Conservation (phyloP, 2,329 filamentous ascomycete species). For the Venturia carpophila region DNA sequence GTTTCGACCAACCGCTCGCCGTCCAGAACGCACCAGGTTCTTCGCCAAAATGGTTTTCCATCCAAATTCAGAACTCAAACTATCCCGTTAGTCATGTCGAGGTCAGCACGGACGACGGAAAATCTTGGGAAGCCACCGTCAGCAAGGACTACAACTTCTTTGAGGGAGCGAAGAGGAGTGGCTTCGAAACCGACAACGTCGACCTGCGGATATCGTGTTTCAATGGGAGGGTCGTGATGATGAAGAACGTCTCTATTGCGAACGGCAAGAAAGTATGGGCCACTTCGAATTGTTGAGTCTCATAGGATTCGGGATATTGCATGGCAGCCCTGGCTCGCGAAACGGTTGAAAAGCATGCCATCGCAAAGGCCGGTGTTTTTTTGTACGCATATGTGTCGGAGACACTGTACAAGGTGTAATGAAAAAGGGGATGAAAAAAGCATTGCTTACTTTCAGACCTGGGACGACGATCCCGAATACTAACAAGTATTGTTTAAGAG, state of each 20-base stretch:
- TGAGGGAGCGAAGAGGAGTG: not conserved
- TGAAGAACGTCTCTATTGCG: not conserved
- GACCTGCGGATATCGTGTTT: constrained; percentile 4
- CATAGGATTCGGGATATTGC: not conserved
- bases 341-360: not conserved
- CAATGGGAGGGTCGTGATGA: not conserved
- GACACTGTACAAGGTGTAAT: too few relatives aligned
- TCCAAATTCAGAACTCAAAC: constrained; percentile 3
- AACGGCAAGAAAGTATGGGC: constrained; percentile 4
- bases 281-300: not conserved
- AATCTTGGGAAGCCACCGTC: not conserved
- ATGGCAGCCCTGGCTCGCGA: not conserved
- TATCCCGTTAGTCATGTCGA: not conserved
- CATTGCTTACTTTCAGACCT: too few relatives aligned
- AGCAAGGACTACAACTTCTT: constrained; percentile 13
- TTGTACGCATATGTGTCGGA: too few relatives aligned
- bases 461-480: too few relatives aligned
- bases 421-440: too few relatives aligned
- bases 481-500: too few relatives aligned
- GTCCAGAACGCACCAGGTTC: not conserved
- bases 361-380: too few relatives aligned
- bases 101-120: not conserved
- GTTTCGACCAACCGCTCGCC: constrained; percentile 2
- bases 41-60: not conserved
- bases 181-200: not conserved